Conservation (phyloP, 805 yeast genomes). For the Starmerella powellii region DNA sequence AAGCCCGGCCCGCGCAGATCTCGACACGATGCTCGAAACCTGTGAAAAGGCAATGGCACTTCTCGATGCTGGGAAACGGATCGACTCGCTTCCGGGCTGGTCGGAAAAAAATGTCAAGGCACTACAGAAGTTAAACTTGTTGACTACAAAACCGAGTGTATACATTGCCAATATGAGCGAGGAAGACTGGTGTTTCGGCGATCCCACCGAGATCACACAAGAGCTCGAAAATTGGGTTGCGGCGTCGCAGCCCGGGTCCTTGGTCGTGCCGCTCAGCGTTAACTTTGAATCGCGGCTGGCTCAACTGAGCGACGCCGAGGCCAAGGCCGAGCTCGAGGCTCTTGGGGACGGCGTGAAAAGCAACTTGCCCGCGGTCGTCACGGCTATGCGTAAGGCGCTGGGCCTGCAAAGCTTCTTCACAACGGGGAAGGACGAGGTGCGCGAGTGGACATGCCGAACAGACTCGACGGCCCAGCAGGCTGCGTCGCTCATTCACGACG, state of each 20-base stretch:
- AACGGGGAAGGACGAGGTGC: conserved; percentile 64
- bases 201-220: conserved; percentile 35
- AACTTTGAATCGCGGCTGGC: conserved; percentile 53
- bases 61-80: conserved; percentile 52
- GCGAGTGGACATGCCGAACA: conserved; percentile 77
- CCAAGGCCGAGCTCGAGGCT: conserved; percentile 24
- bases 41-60: conserved; percentile 33
- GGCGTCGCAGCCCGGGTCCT: conserved; percentile 48
- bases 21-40: conserved; percentile 32
- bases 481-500: conserved; percentile 83
- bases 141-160: conserved; percentile 84
- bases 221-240: conserved; percentile 55
- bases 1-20: conserved; percentile 31
- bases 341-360: conserved; percentile 28
- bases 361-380: conserved; percentile 51
- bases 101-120: conserved; percentile 43
- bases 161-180: conserved; percentile 63
- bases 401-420: conserved; percentile 75
- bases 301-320: conserved; percentile 32
- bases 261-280: conserved; percentile 60
- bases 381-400: conserved; percentile 53
- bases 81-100: conserved; percentile 34
- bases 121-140: conserved; percentile 42
- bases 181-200: conserved; percentile 44
- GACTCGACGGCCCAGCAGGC: conserved; percentile 78